Conservation (phyloP, 2,329 filamentous ascomycete genomes). For the Clonostachys solani region DNA sequence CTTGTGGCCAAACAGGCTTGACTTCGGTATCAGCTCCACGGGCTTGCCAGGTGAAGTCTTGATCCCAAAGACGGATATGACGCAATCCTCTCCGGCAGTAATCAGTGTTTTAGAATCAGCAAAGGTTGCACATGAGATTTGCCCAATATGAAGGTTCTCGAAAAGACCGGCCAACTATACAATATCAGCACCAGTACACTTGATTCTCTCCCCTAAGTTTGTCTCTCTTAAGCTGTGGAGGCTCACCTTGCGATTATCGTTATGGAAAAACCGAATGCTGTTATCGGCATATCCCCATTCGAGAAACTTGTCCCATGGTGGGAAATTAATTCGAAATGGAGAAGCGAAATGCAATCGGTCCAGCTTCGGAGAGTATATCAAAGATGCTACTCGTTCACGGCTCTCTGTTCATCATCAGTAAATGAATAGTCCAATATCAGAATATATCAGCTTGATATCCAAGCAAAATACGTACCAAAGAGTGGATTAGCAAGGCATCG, state of each 20-base stretch:
- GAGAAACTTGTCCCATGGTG: slow-evolving; percentile 88
- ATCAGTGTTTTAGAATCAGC: slow-evolving; percentile 88
- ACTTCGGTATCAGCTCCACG: slow-evolving; percentile 74
- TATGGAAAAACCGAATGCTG: slow-evolving; percentile 85
- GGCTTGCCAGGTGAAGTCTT: slow-evolving; percentile 57
- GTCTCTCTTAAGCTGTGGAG: background rate
- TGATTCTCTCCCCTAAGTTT: background rate
- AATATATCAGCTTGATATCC: background rate
- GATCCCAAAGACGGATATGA: slow-evolving; percentile 79
- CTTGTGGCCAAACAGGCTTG: slow-evolving; percentile 87
- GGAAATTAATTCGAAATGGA: slow-evolving; percentile 81
- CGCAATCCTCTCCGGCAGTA: slow-evolving; percentile 89
- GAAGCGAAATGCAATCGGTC: slow-evolving; percentile 82
- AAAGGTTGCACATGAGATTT: slow-evolving; percentile 79
- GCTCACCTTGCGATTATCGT: slow-evolving; percentile 70
- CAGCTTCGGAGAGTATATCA: slow-evolving; percentile 74
- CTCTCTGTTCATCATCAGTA: slow-evolving; percentile 37
- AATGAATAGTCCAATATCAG: background rate
- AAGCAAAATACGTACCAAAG: slow-evolving; percentile 42
- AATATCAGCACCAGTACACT: slow-evolving; percentile 15
- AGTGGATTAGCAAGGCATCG: slow-evolving; percentile 76
- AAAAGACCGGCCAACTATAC: slow-evolving; percentile 71
- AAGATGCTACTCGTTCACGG: slow-evolving; percentile 73
- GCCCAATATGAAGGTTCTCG: slow-evolving; percentile 89
- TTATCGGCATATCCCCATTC: slow-evolving; percentile 97